Evolutionary conservation across 2,329 filamentous ascomycete species (phyloP), one percentile per base, ranked within the genome.

Genomic region (Aspergillus proliferans): DNA sequence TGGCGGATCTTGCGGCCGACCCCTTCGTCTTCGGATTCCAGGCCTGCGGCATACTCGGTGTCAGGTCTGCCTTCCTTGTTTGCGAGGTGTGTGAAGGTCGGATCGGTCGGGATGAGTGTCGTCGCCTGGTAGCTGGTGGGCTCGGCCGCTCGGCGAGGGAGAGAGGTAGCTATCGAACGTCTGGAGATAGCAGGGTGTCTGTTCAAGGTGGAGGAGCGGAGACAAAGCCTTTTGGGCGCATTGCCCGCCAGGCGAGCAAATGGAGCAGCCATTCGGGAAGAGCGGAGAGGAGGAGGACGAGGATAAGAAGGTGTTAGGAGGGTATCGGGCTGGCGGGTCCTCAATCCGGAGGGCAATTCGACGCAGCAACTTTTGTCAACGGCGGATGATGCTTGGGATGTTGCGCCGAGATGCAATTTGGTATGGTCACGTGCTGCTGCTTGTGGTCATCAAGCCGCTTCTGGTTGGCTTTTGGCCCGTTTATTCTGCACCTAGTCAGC

Each of bases 1-100:
- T 98, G 93, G 59, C 93, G 85, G 70, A 98, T 87, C 81, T 96
- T 97, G 72, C 92, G 86, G 73, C 76, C 72, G 46, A 59, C 57
- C 43, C 65, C 65, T 54, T 62, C 57, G 33, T 58, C 66, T 49
- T 71, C 65, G 47, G 71, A 74, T 59, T 79, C 77, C 46, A 77
- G 72, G 39, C 60, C 71, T 22, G 76, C 68, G 55, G 72, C 73
- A 52, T 64, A 59, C 49, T 76, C 73, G 46, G 60, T 47, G 47
- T 55, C 50, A 33, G 71, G 62, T 30, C 72, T 61, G 56, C 71
- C 64, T 45, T 72, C 66, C 51, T 68, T 70, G 62, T 70, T 69
- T 49, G 62, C 61, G 38, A 76, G 65, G 41, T 69, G 65, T 41
- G 69, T 70, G 59, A 84, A 84, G 51, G 71, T 72, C 49, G 77